phyloP scores from a whole-genome alignment of 2,329 filamentous ascomycete genomes.

The Paradendryphiella salina region DNA sequence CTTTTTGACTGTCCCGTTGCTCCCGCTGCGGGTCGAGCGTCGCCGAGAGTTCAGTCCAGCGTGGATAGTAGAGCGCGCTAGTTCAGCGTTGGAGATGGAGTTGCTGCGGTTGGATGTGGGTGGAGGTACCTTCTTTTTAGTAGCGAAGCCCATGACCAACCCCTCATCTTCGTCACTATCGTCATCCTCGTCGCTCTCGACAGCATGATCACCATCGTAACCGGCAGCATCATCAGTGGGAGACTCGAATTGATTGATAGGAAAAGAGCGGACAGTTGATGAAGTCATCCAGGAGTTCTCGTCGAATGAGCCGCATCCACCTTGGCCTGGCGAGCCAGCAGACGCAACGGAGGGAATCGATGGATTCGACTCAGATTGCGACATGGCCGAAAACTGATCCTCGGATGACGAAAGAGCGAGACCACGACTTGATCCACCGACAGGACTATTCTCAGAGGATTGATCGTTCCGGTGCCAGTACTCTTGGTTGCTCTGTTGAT shows the following conservation, averaged over 20 bases:
- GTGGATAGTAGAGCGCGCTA: conserved; percentile 37
- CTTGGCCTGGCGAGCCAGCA: conserved; percentile 51
- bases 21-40: conserved; percentile 53
- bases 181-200: conserved; percentile 50
- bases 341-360: conserved; percentile 58
- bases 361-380: conserved; percentile 55
- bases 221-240: conserved; percentile 42
- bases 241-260: conserved; percentile 33
- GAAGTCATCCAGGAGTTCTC: conserved; percentile 26
- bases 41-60: conserved; percentile 37
- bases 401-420: conserved; percentile 54
- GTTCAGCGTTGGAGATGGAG: conserved; percentile 45
- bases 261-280: conserved; percentile 45
- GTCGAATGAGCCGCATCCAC: conserved; percentile 35
- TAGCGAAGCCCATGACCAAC: conserved; percentile 44
- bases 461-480: conserved; percentile 36
- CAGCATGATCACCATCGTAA: conserved; percentile 47
- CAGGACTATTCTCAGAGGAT: conserved; percentile 50
- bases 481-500: conserved; percentile 36
- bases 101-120: conserved; percentile 40
- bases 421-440: conserved; percentile 33
- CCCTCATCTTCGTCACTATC: conserved; percentile 47
- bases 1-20: conserved; percentile 57
- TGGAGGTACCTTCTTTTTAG: conserved; percentile 41
- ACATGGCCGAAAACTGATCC: conserved; percentile 53